Evolutionary conservation across 192 early-diverging fungal species (phyloP), one percentile per base, ranked within the genome.

Genomic region (Coemansia reversa): DNA sequence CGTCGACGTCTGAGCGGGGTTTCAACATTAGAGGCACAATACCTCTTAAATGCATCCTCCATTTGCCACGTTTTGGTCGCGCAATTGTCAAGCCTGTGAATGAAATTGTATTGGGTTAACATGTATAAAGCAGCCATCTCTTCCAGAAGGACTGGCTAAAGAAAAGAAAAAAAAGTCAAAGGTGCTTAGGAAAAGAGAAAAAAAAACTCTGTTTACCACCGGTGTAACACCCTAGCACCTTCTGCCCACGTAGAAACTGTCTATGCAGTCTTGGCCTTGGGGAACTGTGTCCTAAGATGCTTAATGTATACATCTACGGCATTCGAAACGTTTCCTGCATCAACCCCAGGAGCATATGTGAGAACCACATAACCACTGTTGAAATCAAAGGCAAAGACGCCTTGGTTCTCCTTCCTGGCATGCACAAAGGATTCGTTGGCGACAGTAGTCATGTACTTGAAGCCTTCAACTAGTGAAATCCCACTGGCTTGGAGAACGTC

Each of bases 221-320:
- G 16, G 39, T 14, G 14, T 45, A 16, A 45, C 12, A 16, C 39
- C 3, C 16, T 45, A 45, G 39, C 3, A 16, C 12, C 14, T 14
- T 45, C 9, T 45, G 9, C 39, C 14, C 39, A 45, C 12, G 14
- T 16, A 16, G 39, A 3, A 45, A 14, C 39, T 16, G 12, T 16
- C 39, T 45, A 45, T 45, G 12, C 39, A 45, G 39, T 16, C 39
- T 5, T 16, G 14, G 39, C 8, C 8, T 16, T 16, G 39, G 14
- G 1, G 14, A 16, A 16, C 14, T 4, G 75, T 59, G 69, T 55
- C 61, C 85, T 88, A 50, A 97, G 84, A 75, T 97, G 94, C 63
- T 92, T 89, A 49, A 84, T 89, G 58, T 94, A 82, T 6, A 49
- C 72, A 66, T 91, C 91, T 45, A 94, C 86, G 60, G 89, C 85